phyloP scores from a whole-genome alignment of 2,329 filamentous ascomycete species.

The Periconia sp. region DNA sequence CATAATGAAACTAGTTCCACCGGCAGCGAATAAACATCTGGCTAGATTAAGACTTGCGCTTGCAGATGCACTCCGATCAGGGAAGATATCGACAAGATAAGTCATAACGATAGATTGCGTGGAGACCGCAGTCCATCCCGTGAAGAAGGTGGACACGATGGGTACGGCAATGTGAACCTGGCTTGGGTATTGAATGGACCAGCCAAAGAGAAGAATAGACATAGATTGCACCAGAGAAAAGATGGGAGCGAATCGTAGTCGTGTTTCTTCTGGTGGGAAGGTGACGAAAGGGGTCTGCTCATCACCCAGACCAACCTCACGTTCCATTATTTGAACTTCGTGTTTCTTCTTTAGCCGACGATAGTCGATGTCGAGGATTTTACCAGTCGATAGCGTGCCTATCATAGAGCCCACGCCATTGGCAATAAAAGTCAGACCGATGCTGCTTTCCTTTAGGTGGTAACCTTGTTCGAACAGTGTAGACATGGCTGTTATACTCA shows the following conservation, averaged over 20 bases:
- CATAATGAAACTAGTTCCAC: conserved; percentile 58
- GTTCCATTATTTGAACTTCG: not conserved
- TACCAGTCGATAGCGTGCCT: conserved; percentile 57
- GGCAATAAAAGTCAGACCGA: conserved; percentile 53
- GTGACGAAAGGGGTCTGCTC: not conserved
- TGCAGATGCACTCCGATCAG: conserved; percentile 57
- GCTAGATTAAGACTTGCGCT: conserved; percentile 62
- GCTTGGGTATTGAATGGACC: not conserved
- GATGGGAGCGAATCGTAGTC: not conserved
- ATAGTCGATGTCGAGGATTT: conserved; percentile 58
- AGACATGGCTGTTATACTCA: conserved; percentile 8
- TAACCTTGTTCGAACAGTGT: conserved; percentile 12
- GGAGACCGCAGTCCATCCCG: conserved; percentile 59
- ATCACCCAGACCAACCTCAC: not conserved
- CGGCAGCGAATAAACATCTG: conserved; percentile 60
- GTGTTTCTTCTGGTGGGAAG: not conserved
- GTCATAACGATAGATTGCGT: conserved; percentile 59
- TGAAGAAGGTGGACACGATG: conserved; percentile 44
- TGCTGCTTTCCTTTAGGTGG: conserved; percentile 8
- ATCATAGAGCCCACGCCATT: conserved; percentile 60
- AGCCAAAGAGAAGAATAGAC: conserved; percentile 4
- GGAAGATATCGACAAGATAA: conserved; percentile 62
- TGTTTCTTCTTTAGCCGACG: conserved; percentile 25
- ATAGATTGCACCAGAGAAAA: not conserved
- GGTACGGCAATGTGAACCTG: not conserved